Evolutionary conservation across 768 basidiomycete genomes (phyloP).

Genomic region (Lentinula detonsa): DNA sequence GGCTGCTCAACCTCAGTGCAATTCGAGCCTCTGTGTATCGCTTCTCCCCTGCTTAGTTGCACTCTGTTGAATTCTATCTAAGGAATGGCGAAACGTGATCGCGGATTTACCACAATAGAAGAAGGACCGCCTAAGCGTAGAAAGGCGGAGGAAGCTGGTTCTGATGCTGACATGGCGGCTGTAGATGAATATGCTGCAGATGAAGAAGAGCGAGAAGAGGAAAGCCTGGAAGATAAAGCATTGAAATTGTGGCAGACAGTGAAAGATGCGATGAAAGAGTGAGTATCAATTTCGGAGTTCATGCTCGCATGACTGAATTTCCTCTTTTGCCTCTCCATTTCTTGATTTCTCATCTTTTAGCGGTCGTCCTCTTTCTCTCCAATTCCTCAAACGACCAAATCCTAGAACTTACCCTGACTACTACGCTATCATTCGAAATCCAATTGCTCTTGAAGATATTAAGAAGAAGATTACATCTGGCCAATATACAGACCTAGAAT

Average conservation of each 20-base stretch:
- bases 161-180: slow-evolving; percentile 35
- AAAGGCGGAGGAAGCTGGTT: slow-evolving; percentile 34
- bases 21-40: not conserved
- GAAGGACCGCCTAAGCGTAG: slow-evolving; percentile 37
- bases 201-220: slow-evolving; percentile 23
- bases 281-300: slow-evolving; percentile 41
- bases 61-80: not conserved
- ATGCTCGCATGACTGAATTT: slow-evolving; percentile 12
- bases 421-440: slow-evolving; percentile 70
- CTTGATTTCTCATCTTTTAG: slow-evolving; percentile 34
- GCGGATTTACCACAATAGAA: slow-evolving; percentile 32
- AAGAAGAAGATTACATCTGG: slow-evolving; percentile 65
- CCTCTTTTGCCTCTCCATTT: slow-evolving; percentile 13
- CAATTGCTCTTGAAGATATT: slow-evolving; percentile 87
- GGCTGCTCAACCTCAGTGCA: not conserved
- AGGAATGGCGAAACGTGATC: slow-evolving; percentile 47
- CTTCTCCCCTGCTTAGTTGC: not conserved
- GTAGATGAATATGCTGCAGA: slow-evolving; percentile 23
- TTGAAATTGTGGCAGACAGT: slow-evolving; percentile 71
- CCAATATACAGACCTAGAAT: slow-evolving; percentile 56
- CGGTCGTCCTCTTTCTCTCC: slow-evolving; percentile 54
- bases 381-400: slow-evolving; percentile 65
- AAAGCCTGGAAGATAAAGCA: slow-evolving; percentile 56
- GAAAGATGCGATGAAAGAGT: slow-evolving; percentile 84
- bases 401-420: slow-evolving; percentile 83